phyloP scores from a whole-genome alignment of 192 early-diverging fungal species.

The Entomortierella parvispora region DNA sequence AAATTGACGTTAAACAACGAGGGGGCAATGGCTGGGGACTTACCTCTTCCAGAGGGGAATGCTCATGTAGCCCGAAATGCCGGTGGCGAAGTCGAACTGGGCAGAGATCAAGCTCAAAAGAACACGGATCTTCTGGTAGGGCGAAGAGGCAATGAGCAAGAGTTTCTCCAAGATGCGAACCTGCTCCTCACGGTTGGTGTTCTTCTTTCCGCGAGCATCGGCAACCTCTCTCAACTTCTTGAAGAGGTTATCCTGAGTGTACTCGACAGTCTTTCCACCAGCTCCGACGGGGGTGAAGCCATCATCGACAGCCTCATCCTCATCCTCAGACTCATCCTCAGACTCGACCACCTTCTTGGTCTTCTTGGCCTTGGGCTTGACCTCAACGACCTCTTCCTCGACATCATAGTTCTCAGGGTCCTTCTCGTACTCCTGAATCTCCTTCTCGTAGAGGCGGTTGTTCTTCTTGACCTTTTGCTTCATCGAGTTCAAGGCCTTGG shows the following conservation, averaged over 20 bases:
- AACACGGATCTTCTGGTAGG: slow-evolving; percentile 85
- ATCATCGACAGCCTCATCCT: slow-evolving; percentile 64
- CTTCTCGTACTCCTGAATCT: slow-evolving; percentile 73
- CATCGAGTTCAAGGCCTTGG: slow-evolving; percentile 87
- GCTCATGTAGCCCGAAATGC: slow-evolving; percentile 72
- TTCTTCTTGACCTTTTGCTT: slow-evolving; percentile 93
- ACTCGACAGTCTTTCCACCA: slow-evolving; percentile 67
- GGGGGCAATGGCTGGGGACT: not conserved
- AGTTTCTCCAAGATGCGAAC: slow-evolving; percentile 74
- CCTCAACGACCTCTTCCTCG: slow-evolving; percentile 22
- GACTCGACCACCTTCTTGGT: slow-evolving; percentile 51
- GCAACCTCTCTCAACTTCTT: slow-evolving; percentile 81
- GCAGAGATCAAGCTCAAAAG: slow-evolving; percentile 86
- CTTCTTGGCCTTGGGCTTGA: slow-evolving; percentile 16
- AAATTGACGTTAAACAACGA: not conserved
- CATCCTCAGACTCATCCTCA: slow-evolving; percentile 56
- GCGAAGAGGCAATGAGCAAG: slow-evolving; percentile 65
- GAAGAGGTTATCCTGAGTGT: slow-evolving; percentile 80
- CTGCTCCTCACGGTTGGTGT: slow-evolving; percentile 83
- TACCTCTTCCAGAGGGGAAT: slow-evolving; percentile 81
- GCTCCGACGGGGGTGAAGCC: slow-evolving; percentile 76
- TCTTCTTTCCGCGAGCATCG: slow-evolving; percentile 92
- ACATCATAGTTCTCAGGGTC: slow-evolving; percentile 23
- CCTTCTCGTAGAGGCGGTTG: slow-evolving; percentile 75
- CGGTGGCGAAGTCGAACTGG: slow-evolving; percentile 83